A percentile compares a stretch with the other conserved stretches of the same genome.
Conservation (phyloP, 306 rosid species). For the Vicia sativa region DNA sequence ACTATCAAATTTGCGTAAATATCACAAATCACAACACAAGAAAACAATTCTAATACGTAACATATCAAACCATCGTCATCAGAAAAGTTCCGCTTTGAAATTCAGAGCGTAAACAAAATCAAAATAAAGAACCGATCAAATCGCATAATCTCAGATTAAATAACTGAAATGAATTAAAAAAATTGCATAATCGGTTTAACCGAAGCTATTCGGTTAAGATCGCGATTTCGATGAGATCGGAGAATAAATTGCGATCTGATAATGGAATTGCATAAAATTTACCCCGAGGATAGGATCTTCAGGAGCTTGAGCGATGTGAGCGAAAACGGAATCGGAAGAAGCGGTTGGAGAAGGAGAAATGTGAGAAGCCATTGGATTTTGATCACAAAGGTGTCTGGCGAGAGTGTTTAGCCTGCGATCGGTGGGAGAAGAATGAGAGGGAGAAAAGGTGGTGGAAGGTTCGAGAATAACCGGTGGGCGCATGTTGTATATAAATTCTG, state of each 20-base stretch:
- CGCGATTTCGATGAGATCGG: no score
- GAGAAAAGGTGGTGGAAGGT: slow-evolving; percentile 7
- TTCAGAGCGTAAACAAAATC: not conserved
- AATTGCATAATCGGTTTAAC: not conserved
- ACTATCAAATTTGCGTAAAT: not conserved
- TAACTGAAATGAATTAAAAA: not conserved
- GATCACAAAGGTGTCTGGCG: slow-evolving; percentile 51
- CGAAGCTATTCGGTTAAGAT: not conserved
- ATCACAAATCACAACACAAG: not conserved
- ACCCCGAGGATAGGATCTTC: slow-evolving; percentile 99
- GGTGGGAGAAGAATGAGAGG: slow-evolving; percentile 33
- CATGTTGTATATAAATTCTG: slow-evolving; percentile 43
- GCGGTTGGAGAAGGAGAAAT: slow-evolving; percentile 69
- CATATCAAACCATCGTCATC: slow-evolving; percentile 10
- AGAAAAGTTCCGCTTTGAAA: slow-evolving; percentile 18
- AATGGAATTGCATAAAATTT: no score
- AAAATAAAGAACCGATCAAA: not conserved
- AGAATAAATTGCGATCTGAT: no score
- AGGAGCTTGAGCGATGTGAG: slow-evolving; percentile 83
- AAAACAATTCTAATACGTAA: slow-evolving; percentile 22
- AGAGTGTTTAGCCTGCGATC: slow-evolving; percentile 79
- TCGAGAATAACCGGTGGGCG: slow-evolving; percentile 63
- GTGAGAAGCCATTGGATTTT: slow-evolving; percentile 53
- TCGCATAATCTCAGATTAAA: not conserved
- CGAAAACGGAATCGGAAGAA: slow-evolving; percentile 64